Evolutionary conservation across 2,329 filamentous ascomycete genomes (phyloP).

Genomic region (Diplodia intermedia): DNA sequence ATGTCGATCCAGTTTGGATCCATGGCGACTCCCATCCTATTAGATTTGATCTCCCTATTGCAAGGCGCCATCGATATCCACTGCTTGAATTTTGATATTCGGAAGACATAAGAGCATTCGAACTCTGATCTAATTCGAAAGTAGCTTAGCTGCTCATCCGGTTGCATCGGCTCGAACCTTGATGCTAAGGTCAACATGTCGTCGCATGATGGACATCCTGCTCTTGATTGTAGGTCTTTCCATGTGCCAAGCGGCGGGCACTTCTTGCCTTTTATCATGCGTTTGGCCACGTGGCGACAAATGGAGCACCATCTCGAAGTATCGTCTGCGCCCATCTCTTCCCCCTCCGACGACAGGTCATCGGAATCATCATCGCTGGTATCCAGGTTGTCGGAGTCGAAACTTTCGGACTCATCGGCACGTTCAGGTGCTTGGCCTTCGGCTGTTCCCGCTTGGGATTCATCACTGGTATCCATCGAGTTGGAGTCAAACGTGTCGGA

Average conservation of each 20-base stretch:
- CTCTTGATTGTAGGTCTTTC: not conserved
- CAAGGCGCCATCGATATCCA: not conserved
- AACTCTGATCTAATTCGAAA: too few species aligned
- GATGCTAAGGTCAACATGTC: not conserved
- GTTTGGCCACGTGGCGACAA: not conserved
- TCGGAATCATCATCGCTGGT: not conserved
- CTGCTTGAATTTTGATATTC: too few species aligned
- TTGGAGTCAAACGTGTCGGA: too few species aligned
- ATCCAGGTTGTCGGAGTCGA: fast-evolving
- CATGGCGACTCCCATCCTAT: not conserved
- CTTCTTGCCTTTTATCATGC: not conserved
- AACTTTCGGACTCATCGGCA: not conserved
- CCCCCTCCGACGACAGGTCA: too few species aligned
- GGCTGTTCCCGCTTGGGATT: too few species aligned
- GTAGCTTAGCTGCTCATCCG: too few species aligned
- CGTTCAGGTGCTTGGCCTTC: too few species aligned
- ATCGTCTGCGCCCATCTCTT: not conserved
- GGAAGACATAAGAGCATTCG: too few species aligned
- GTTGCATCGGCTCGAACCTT: too few species aligned
- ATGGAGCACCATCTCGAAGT: not conserved
- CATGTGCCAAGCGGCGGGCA: not conserved
- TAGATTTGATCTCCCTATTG: too few species aligned
- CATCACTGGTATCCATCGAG: too few species aligned
- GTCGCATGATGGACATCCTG: not conserved
- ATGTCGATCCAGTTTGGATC: not conserved